A percentile compares a stretch with the other conserved stretches of the same genome.
Evolutionary conservation across 2,329 filamentous ascomycete species (phyloP).

Genomic region (Fusarium subglutinans): DNA sequence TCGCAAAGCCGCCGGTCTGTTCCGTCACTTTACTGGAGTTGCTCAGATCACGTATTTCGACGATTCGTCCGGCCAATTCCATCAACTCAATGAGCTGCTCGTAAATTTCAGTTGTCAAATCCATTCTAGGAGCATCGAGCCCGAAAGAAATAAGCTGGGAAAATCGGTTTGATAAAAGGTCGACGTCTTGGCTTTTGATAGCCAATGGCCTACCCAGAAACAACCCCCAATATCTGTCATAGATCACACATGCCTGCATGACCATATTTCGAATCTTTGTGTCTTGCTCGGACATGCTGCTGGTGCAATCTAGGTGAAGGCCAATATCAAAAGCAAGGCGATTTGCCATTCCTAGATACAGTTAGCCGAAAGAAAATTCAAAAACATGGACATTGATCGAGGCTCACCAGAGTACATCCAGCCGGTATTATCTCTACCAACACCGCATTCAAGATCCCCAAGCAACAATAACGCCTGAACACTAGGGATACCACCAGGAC

Average conservation of each 20-base stretch:
- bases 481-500: conserved; percentile 61
- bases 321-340: conserved; percentile 59
- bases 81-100: conserved; percentile 64
- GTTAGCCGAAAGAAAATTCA: neutral
- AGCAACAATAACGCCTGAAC: conserved; percentile 62
- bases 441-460: conserved; percentile 62
- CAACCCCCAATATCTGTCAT: conserved; percentile 65
- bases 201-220: conserved; percentile 63
- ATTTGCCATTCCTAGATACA: conserved; percentile 51
- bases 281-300: conserved; percentile 56
- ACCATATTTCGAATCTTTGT: conserved; percentile 60
- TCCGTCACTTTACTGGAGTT: conserved; percentile 46
- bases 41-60: conserved; percentile 54
- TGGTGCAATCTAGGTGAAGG: conserved; percentile 57
- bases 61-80: conserved; percentile 63
- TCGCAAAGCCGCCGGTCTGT: conserved; percentile 43
- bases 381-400: neutral
- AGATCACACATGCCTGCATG: conserved; percentile 61
- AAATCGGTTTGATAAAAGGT: conserved; percentile 57
- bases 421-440: conserved; percentile 62
- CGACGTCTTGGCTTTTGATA: conserved; percentile 63
- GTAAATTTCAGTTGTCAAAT: conserved; percentile 52
- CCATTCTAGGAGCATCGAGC: conserved; percentile 25
- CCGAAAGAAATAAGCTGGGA: conserved; percentile 52
- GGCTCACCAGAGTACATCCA: conserved; percentile 64